A percentile compares a stretch with the other conserved stretches of the same genome.
Conservation (phyloP, 2,329 filamentous ascomycete genomes). For the Aspergillus ibericus region DNA sequence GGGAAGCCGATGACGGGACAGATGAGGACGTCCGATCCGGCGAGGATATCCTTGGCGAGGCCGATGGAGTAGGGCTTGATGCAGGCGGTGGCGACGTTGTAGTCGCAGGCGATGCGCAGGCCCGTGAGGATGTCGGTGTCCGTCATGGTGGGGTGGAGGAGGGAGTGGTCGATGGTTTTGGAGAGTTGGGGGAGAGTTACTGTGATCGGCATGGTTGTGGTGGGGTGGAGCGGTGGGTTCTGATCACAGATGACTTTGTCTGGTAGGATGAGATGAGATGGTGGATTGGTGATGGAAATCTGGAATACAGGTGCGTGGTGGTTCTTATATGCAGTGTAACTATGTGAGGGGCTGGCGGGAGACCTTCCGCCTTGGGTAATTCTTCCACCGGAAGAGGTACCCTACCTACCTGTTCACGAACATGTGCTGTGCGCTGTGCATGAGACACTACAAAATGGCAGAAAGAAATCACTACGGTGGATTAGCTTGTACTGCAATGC, state of each 20-base stretch:
- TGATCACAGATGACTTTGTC: background rate
- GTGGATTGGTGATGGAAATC: too few species aligned
- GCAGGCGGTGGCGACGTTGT: slow-evolving; percentile 58
- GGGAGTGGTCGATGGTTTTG: slow-evolving; percentile 59
- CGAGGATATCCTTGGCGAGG: slow-evolving; percentile 49
- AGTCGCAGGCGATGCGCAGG: slow-evolving; percentile 49
- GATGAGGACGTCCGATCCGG: slow-evolving; percentile 51
- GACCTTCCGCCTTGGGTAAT: background rate
- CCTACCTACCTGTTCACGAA: too few species aligned
- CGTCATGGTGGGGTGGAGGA: slow-evolving; percentile 63
- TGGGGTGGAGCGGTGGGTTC: background rate
- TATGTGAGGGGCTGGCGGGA: background rate
- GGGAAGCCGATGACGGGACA: slow-evolving; percentile 64
- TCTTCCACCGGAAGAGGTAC: background rate
- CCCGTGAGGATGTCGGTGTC: slow-evolving; percentile 55
- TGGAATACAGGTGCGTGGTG: too few species aligned
- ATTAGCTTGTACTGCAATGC: too few species aligned
- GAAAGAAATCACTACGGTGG: too few species aligned
- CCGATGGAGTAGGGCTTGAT: slow-evolving; percentile 59
- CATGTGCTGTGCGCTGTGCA: too few species aligned
- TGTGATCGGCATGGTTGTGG: slow-evolving; percentile 22
- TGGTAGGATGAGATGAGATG: background rate
- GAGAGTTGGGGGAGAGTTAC: slow-evolving; percentile 34
- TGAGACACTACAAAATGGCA: too few species aligned
- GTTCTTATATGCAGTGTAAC: too few species aligned